A percentile compares a stretch with the other conserved stretches of the same genome.
Conservation (phyloP, 164 flowering plant genomes). For the Litsea cubeba region DNA sequence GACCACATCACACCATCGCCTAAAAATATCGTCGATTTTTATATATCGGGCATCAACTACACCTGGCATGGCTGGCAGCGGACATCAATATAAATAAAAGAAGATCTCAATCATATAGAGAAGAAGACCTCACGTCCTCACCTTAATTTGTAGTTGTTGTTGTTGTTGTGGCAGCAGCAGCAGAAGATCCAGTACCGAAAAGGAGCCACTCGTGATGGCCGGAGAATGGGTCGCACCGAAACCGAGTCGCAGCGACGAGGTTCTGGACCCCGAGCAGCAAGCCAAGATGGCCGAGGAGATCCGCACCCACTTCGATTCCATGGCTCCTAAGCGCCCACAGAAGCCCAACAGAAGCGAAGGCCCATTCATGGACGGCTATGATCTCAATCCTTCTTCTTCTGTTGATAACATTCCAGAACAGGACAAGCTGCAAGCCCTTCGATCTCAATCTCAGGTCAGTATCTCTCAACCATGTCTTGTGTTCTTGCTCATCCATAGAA, state of each 20-base stretch:
- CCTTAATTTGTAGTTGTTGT: too few species aligned
- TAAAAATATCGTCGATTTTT: too few species aligned
- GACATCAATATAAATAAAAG: too few species aligned
- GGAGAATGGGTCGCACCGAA: constrained; percentile 22
- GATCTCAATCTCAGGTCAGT: constrained; percentile 35
- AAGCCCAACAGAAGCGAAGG: constrained; percentile 71
- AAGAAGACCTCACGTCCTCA: too few species aligned
- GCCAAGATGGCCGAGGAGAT: constrained; percentile 35
- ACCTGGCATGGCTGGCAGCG: too few species aligned
- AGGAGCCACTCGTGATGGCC: not conserved
- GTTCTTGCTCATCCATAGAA: too few species aligned
- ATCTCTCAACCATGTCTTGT: not conserved
- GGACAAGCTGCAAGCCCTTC: constrained; percentile 38
- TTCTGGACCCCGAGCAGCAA: constrained; percentile 43
- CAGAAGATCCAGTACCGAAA: too few species aligned
- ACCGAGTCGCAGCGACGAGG: constrained; percentile 78
- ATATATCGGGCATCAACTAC: too few species aligned
- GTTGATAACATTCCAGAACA: constrained; percentile 40
- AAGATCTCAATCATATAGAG: too few species aligned
- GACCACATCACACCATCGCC: too few species aligned
- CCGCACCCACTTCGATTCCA: constrained; percentile 50
- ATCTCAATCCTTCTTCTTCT: not conserved
- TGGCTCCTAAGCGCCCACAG: constrained; percentile 56
- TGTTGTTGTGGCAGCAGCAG: too few species aligned
- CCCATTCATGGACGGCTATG: constrained; percentile 14